Evolutionary conservation across 2,329 filamentous ascomycete species (phyloP).

Genomic region (Colletotrichum cuscutae): DNA sequence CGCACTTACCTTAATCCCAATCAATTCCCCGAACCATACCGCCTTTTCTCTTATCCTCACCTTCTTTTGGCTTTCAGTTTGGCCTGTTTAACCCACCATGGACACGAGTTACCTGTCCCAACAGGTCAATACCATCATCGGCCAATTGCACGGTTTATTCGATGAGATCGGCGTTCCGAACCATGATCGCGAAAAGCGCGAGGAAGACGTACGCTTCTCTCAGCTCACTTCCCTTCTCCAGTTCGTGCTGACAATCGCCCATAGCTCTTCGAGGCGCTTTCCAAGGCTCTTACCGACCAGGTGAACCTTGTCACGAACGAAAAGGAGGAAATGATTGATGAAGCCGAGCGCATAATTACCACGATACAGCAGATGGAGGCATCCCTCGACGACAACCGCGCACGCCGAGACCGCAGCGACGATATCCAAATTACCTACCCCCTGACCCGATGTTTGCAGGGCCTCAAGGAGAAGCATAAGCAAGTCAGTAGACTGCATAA

Average conservation of each 20-base stretch:
- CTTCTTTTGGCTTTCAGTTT: background rate
- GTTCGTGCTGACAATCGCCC: constrained; percentile 12
- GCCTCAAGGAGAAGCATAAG: constrained; percentile 85
- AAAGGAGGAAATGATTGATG: constrained; percentile 90
- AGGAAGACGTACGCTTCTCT: constrained; percentile 77
- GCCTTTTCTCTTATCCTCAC: background rate
- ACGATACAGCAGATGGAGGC: constrained; percentile 93
- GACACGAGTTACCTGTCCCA: constrained; percentile 93
- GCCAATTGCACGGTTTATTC: constrained; percentile 92
- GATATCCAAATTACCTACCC: constrained; percentile 85
- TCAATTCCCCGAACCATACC: background rate
- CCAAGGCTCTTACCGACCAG: constrained; percentile 91
- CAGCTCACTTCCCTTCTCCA: background rate
- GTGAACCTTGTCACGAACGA: constrained; percentile 85
- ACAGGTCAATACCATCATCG: constrained; percentile 94
- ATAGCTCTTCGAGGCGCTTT: constrained; percentile 90
- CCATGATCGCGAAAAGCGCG: constrained; percentile 90
- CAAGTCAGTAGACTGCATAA: constrained; percentile 84
- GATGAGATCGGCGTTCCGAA: constrained; percentile 96
- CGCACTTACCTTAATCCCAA: background rate
- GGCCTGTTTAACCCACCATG: constrained; percentile 60
- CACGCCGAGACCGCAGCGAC: constrained; percentile 71
- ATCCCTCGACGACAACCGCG: constrained; percentile 82
- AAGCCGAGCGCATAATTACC: constrained; percentile 86
- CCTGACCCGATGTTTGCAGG: constrained; percentile 80